Conservation (phyloP, 371 early-diverging fungal genomes). For the Fennellomyces sp. region DNA sequence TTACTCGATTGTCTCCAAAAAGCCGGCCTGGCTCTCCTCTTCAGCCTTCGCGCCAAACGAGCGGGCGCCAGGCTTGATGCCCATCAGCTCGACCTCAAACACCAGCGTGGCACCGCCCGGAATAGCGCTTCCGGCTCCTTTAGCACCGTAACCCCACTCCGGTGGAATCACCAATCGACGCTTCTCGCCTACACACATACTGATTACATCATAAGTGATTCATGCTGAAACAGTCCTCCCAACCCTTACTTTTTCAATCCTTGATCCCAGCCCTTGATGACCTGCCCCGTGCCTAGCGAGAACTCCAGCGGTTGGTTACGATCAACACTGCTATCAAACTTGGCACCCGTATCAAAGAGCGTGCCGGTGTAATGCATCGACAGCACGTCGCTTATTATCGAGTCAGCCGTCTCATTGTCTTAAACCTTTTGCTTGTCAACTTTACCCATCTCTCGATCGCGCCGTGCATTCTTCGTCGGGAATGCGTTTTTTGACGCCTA, state of each 20-base stretch:
- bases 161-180: slow-evolving; percentile 82
- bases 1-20: not conserved
- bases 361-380: slow-evolving; percentile 86
- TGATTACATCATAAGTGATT: slow-evolving; percentile 19
- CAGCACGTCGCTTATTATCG: slow-evolving; percentile 44
- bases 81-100: slow-evolving; percentile 69
- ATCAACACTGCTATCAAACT: slow-evolving; percentile 81
- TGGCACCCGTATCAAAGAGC: slow-evolving; percentile 65
- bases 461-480: slow-evolving; percentile 48
- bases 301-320: slow-evolving; percentile 78
- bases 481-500: slow-evolving; percentile 55
- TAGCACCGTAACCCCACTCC: slow-evolving; percentile 60
- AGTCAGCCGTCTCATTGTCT: too few relatives aligned
- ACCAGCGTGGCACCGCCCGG: slow-evolving; percentile 64
- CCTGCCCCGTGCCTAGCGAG: slow-evolving; percentile 65
- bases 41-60: not conserved
- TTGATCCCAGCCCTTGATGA: slow-evolving; percentile 83
- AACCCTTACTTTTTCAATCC: slow-evolving; percentile 65
- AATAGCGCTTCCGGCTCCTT: slow-evolving; percentile 60
- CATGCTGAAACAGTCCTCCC: not conserved
- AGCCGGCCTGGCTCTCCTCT: not conserved
- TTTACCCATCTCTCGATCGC: slow-evolving; percentile 51
- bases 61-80: slow-evolving; percentile 46
- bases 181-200: slow-evolving; percentile 90
- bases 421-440: not conserved